Conservation (phyloP, 208 protist genomes). For the Acanthamoeba culbertsoni region DNA sequence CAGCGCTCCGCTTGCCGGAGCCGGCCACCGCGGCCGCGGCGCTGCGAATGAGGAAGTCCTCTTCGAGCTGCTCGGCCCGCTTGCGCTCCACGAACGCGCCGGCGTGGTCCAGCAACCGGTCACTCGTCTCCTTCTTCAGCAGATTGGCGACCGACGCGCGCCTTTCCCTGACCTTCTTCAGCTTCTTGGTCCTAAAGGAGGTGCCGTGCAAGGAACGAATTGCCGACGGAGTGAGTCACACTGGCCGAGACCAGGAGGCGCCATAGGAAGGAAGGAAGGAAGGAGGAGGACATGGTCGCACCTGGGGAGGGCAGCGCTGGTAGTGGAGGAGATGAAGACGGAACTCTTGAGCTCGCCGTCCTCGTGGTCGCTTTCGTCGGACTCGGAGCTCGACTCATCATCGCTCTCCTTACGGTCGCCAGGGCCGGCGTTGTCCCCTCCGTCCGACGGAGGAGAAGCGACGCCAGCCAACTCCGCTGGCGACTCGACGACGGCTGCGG, state of each 20-base stretch:
- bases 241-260: too few relatives aligned
- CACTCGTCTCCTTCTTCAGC: neutral
- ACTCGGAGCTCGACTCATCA: neutral
- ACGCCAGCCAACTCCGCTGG: too few relatives aligned
- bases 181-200: neutral
- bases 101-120: neutral
- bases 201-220: too few relatives aligned
- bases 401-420: neutral
- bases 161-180: neutral
- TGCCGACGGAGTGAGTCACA: too few relatives aligned
- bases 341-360: conserved; percentile 17
- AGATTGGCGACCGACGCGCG: neutral
- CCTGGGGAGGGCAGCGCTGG: neutral
- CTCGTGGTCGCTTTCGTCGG: neutral
- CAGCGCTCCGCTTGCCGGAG: neutral
- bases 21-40: neutral
- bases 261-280: too few relatives aligned
- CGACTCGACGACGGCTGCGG: too few relatives aligned
- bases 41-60: neutral
- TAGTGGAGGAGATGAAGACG: neutral
- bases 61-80: neutral
- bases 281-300: too few relatives aligned
- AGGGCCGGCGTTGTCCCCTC: neutral
- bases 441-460: too few relatives aligned
- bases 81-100: neutral